Base-by-base conservation (phyloP, 1,284 basidiomycete species). In the Earliella scabrosa region DNA sequence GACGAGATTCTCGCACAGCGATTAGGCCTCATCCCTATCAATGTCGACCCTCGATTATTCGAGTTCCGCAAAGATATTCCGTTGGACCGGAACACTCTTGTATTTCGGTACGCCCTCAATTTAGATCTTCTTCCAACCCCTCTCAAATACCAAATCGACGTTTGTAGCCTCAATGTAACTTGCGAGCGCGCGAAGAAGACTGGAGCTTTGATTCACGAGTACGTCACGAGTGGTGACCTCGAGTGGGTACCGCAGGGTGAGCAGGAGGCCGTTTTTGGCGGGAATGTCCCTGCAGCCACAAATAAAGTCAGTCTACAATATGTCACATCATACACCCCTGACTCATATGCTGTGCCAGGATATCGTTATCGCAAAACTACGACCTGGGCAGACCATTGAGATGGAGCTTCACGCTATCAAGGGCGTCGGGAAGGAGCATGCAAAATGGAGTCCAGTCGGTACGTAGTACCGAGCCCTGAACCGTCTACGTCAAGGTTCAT, bases 391-490 rank as follows among this genome's bases (percentile, higher is more conserved):
- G 71, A 80, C 82, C 45, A 78, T 98, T 39, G 81, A 91, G 32
- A 83, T 96, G 74, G 93, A 98, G 70, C 70, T 97, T 57, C 96
- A 99, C 71, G 96, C 95, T 45, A 81, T 96, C 57, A 98, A 98
- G 71, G 93, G 95, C 7, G 85, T 94, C n/a, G 96, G 95, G 20
- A 94, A 93, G 66, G 95, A 97, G 66, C 97, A 99, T 69, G 95
- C 97, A 39, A 99, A 99, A 71, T 99, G 93, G 74, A 94, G 87
- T 54, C 95, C 97, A n/a, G 97, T 99, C 48, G 93, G 93, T 93
- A 63, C 61, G 92, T 26, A n/a, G n/a, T n/a, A n/a, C n/a, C n/a
- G n/a, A n/a, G n/a, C n/a, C n/a, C n/a, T n/a, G n/a, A n/a, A n/a
- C n/a, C n/a, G n/a, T n/a, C n/a, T n/a, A n/a, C n/a, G n/a, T n/a